A percentile compares a stretch with the other conserved stretches of the same genome.
Evolutionary conservation across 805 yeast species (phyloP).

Genomic region (Clavispora santaluciae): DNA sequence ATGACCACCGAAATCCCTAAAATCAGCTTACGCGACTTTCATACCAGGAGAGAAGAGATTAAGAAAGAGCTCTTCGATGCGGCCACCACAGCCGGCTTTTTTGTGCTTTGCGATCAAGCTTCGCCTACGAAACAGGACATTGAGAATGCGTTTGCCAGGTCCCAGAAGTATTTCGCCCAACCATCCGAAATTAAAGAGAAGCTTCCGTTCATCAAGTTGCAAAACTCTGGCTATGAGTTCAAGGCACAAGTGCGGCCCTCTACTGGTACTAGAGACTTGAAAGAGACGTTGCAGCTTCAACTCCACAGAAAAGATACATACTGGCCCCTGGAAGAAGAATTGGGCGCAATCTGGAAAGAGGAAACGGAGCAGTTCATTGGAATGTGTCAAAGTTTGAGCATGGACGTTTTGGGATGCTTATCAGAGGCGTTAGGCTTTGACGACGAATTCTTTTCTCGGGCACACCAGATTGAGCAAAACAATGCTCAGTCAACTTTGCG

Average conservation of each 20-base stretch:
- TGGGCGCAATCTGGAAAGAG: constrained; percentile 21
- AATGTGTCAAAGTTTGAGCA: constrained; percentile 21
- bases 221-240: constrained; percentile 30
- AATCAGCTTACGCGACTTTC: constrained; percentile 21
- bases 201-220: constrained; percentile 25
- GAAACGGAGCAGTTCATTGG: constrained; percentile 10
- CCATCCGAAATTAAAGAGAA: constrained; percentile 21
- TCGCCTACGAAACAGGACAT: constrained; percentile 25
- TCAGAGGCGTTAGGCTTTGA: constrained; percentile 27
- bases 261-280: constrained; percentile 28
- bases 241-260: constrained; percentile 31
- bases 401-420: constrained; percentile 21
- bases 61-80: constrained; percentile 24
- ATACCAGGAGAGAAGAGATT: constrained; percentile 24
- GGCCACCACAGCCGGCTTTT: constrained; percentile 26
- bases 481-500: constrained; percentile 32
- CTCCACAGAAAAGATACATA: constrained; percentile 23
- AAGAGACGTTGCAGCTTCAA: constrained; percentile 28
- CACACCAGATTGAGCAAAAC: constrained; percentile 20
- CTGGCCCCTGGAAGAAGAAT: constrained; percentile 27
- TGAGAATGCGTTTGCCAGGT: constrained; percentile 20
- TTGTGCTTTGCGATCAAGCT: constrained; percentile 25
- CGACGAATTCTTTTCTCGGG: constrained; percentile 19
- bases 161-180: constrained; percentile 19
- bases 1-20: constrained; percentile 17